Conservation (phyloP, 306 rosid genomes). For the Vigna radiata region DNA sequence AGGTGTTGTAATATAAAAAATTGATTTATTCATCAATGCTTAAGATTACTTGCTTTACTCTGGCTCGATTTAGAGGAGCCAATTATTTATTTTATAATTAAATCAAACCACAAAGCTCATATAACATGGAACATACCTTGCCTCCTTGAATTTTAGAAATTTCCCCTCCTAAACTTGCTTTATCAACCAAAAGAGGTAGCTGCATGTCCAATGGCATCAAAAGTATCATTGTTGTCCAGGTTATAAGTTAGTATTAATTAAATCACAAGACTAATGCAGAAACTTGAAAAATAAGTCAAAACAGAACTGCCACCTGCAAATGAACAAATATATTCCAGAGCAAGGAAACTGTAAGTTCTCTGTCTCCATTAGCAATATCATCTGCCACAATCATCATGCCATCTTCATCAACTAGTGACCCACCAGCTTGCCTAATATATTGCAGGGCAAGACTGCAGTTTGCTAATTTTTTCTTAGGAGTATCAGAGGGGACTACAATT, state of each 20-base stretch:
- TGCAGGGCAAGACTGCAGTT: slow-evolving; percentile 77
- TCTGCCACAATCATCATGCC: slow-evolving; percentile 66
- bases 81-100: background rate
- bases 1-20: background rate
- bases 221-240: slow-evolving; percentile 20
- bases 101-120: slow-evolving; percentile 25
- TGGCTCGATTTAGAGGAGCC: background rate
- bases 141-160: slow-evolving; percentile 74
- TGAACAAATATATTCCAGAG: slow-evolving; percentile 90
- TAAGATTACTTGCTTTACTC: background rate
- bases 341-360: slow-evolving; percentile 81
- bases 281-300: slow-evolving; percentile 31
- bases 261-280: slow-evolving; percentile 25
- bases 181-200: slow-evolving; percentile 89
- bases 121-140: slow-evolving; percentile 51
- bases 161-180: slow-evolving; percentile 70
- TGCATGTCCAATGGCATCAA: slow-evolving; percentile 53
- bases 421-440: slow-evolving; percentile 85
- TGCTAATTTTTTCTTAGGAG: slow-evolving; percentile 73
- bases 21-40: background rate
- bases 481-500: slow-evolving; percentile 83
- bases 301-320: slow-evolving; percentile 66
- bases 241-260: slow-evolving; percentile 18
- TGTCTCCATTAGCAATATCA: slow-evolving; percentile 80
- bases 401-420: slow-evolving; percentile 72